These are phyloP conservation scores for Venturia oleaginea DNA, from an alignment of 2,329 filamentous ascomycete species.

Conservation along the genomic window DNA sequence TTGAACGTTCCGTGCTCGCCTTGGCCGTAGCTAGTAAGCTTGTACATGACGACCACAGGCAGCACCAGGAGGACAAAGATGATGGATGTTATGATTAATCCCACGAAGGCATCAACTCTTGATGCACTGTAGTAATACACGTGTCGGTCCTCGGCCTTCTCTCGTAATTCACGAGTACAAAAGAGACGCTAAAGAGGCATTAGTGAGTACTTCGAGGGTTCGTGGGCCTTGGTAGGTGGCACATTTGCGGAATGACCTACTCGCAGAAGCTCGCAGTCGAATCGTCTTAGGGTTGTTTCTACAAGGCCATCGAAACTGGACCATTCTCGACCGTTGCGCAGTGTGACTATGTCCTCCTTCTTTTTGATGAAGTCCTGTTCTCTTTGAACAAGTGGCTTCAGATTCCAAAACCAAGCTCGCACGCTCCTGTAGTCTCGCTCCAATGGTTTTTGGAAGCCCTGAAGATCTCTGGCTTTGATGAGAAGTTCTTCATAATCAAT, in stretches of 20 bases:
- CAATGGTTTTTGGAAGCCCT: slow-evolving; percentile 31
- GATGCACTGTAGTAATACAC: slow-evolving; percentile 29
- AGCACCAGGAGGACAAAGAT: slow-evolving; percentile 34
- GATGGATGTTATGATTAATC: slow-evolving; percentile 33
- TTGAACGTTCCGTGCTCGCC: slow-evolving; percentile 26
- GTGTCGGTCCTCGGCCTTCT: slow-evolving; percentile 26
- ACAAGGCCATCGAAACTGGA: slow-evolving; percentile 32
- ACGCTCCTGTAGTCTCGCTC: slow-evolving; percentile 32
- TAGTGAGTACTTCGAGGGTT: not conserved
- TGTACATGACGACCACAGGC: slow-evolving; percentile 33
- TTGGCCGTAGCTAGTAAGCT: slow-evolving; percentile 24
- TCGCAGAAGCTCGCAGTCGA: slow-evolving; percentile 21
- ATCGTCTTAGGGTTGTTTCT: slow-evolving; percentile 24
- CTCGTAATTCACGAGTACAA: slow-evolving; percentile 29
- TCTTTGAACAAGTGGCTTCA: slow-evolving; percentile 27
- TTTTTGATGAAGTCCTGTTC: slow-evolving; percentile 29
- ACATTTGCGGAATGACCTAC: slow-evolving; percentile 19
- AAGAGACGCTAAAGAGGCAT: slow-evolving; percentile 25
- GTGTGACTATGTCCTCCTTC: slow-evolving; percentile 33
- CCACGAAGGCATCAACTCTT: slow-evolving; percentile 32
- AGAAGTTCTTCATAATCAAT: slow-evolving; percentile 26
- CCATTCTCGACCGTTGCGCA: slow-evolving; percentile 32
- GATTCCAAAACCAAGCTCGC: slow-evolving; percentile 27
- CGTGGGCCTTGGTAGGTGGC: not conserved
- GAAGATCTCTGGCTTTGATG: slow-evolving; percentile 29